phyloP scores from a whole-genome alignment of 805 yeast genomes.

The Nakazawaea peltata region DNA sequence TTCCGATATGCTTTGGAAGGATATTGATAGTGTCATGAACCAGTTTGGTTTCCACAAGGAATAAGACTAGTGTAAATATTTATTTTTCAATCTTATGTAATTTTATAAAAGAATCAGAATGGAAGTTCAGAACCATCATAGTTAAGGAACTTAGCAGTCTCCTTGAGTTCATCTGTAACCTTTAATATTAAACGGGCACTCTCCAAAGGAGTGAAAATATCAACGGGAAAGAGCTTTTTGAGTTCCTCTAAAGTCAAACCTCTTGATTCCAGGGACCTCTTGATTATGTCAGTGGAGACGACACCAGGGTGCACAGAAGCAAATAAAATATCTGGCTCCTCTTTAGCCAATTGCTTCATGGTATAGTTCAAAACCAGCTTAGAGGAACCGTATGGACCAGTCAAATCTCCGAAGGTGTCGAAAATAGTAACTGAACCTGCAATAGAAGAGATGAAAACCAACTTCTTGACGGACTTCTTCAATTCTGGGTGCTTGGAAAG shows the following conservation, averaged over 20 bases:
- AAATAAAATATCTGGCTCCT: background rate
- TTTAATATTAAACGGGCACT: background rate
- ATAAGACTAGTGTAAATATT: background rate
- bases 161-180: background rate
- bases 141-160: background rate
- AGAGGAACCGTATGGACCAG: background rate
- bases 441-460: background rate
- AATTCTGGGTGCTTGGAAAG: background rate
- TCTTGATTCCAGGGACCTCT: background rate
- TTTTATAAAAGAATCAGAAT: too few relatives aligned
- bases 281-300: background rate
- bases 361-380: background rate
- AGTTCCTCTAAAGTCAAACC: background rate
- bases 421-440: background rate
- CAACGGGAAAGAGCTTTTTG: background rate
- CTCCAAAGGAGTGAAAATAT: background rate
- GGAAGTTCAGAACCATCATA: background rate
- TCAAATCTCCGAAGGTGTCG: background rate
- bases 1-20: slow-evolving; percentile 61
- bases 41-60: slow-evolving; percentile 73
- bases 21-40: slow-evolving; percentile 83
- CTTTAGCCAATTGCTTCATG: background rate
- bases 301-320: background rate
- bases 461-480: background rate
- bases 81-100: too few relatives aligned